Evolutionary conservation across 139 green algal genomes (phyloP).

Genomic region (Chlorella sp.): DNA sequence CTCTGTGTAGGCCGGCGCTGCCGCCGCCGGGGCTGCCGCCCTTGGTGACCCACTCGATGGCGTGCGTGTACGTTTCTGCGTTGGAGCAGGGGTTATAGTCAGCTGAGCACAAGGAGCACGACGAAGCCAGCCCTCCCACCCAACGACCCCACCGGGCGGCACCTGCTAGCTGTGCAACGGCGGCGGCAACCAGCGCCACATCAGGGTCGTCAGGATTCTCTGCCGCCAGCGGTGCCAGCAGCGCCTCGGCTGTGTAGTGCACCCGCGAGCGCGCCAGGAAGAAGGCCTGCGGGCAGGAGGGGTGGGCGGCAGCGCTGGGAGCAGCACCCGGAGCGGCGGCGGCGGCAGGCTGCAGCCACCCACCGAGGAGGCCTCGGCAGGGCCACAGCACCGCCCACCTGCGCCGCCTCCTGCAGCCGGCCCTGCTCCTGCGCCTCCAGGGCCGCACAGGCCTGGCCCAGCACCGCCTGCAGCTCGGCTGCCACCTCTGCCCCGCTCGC

Average conservation of each 20-base stretch:
- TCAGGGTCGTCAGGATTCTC: not conserved
- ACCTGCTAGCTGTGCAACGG: not conserved
- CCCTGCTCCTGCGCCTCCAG: slow-evolving; percentile 18
- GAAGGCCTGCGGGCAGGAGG: not conserved
- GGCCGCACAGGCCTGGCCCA: not conserved
- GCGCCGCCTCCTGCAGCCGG: not conserved
- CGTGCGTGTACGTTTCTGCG: not conserved
- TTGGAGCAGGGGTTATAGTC: too few species aligned
- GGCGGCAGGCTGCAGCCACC: too few species aligned
- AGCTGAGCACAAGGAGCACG: too few species aligned
- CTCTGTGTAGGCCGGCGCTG: not conserved
- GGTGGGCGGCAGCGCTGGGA: not conserved
- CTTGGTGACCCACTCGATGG: not conserved
- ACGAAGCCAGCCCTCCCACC: too few species aligned
- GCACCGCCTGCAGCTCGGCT: slow-evolving; percentile 10
- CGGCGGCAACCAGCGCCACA: not conserved
- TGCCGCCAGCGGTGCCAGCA: not conserved
- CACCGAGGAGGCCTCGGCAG: too few species aligned
- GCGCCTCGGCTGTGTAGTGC: not conserved
- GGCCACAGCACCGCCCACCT: not conserved
- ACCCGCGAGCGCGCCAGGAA: slow-evolving; percentile 18
- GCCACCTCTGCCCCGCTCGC: not conserved
- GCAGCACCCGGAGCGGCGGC: too few species aligned
- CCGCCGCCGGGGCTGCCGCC: not conserved
- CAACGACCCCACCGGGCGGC: too few species aligned